These are phyloP conservation scores for Diaporthe vaccinii DNA, from an alignment of 2,329 filamentous ascomycete species.

Conservation along the genomic window DNA sequence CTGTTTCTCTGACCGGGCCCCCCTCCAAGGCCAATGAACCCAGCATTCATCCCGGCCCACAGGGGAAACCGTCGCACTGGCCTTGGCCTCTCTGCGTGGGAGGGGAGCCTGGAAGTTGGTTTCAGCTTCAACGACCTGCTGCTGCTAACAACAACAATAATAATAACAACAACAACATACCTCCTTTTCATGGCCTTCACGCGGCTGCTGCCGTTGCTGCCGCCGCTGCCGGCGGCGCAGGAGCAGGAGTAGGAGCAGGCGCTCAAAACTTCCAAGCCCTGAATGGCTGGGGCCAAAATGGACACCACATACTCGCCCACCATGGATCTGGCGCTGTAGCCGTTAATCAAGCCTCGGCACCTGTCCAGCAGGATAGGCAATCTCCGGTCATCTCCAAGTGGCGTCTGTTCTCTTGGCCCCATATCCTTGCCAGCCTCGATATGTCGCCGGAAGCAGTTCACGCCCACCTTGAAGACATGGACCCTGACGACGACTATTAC, in stretches of 20 bases:
- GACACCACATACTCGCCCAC: background rate
- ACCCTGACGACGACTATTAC: conserved; percentile 13
- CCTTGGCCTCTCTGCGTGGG: conserved; percentile 43
- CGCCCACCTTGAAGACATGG: background rate
- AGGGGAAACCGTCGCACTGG: conserved; percentile 36
- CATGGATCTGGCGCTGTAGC: conserved; percentile 20
- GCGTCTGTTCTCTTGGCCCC: conserved; percentile 55
- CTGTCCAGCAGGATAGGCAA: background rate
- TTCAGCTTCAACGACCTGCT: conserved; percentile 34
- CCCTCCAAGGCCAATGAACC: conserved; percentile 44
- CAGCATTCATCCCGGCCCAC: conserved; percentile 36
- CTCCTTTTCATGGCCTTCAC: background rate
- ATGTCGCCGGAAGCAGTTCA: conserved; percentile 52
- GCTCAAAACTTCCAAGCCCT: background rate
- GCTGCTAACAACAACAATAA: background rate
- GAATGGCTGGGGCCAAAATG: background rate
- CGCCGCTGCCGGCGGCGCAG: no score
- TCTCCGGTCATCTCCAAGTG: conserved; percentile 42
- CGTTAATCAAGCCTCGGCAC: background rate
- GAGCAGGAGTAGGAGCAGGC: background rate
- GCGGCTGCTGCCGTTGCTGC: background rate
- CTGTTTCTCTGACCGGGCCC: conserved; percentile 72
- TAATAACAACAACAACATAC: background rate
- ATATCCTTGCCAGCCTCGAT: conserved; percentile 55
- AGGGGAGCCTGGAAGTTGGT: conserved; percentile 38